Percentiles rank a stretch among this genome's conserved stretches.
Conservation (phyloP, 768 basidiomycete species). For the Kwoniella mangroviensis region DNA sequence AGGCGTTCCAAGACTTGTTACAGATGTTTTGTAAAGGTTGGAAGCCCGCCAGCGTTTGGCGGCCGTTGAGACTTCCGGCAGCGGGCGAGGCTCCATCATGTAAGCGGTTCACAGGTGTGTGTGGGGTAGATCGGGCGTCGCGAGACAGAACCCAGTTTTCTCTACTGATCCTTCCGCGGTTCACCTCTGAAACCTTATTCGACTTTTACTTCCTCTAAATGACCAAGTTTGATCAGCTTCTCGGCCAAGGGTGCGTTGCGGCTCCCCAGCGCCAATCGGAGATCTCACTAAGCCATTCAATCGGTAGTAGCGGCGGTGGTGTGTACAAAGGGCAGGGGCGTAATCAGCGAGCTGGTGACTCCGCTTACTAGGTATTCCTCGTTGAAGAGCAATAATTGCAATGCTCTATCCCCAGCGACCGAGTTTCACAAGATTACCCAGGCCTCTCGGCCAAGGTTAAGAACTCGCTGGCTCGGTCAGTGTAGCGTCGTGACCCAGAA, state of each 20-base stretch:
- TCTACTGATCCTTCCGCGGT: conserved; percentile 76
- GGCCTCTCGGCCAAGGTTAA: conserved; percentile 73
- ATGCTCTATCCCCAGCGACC: conserved; percentile 85
- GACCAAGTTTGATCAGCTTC: conserved; percentile 78
- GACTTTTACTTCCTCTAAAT: conserved; percentile 77
- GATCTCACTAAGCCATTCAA: conserved; percentile 89
- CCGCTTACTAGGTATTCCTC: conserved; percentile 89
- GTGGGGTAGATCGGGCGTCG: conserved; percentile 62
- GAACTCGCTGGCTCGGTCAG: conserved; percentile 85
- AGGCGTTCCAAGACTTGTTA: conserved; percentile 47
- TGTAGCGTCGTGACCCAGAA: conserved; percentile 86
- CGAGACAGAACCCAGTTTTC: conserved; percentile 56
- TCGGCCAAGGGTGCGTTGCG: conserved; percentile 63
- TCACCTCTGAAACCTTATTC: conserved; percentile 81
- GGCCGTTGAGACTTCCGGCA: conserved; percentile 15
- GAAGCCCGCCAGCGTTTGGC: neutral
- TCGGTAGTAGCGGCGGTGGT: conserved; percentile 89
- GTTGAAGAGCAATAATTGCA: conserved; percentile 89
- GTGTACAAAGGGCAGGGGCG: conserved; percentile 90
- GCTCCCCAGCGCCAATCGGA: conserved; percentile 74
- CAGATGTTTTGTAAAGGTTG: conserved; percentile 42
- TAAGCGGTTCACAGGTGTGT: conserved; percentile 62
- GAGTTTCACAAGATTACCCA: conserved; percentile 79
- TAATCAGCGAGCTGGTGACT: conserved; percentile 87
- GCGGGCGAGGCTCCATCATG: too few species aligned